Evolutionary conservation across 129 eudicot genomes (phyloP).

Genomic region (Flaveria trinervia): DNA sequence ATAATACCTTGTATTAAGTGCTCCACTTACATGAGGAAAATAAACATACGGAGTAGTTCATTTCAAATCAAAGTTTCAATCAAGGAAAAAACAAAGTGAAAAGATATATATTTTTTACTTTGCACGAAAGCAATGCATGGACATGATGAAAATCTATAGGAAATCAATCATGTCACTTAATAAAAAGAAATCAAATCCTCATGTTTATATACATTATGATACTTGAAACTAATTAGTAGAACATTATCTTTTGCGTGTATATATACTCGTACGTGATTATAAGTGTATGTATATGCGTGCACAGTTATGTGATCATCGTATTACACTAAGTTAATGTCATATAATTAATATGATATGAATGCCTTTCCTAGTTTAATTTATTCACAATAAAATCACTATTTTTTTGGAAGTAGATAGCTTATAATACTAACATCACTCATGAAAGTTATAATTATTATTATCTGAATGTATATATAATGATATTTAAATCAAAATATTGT

Average conservation of each 20-base stretch:
- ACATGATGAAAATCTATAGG: conserved; percentile 32
- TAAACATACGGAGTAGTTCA: conserved; percentile 24
- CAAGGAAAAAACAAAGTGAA: conserved; percentile 9
- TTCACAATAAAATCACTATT: background rate
- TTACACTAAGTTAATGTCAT: too few relatives aligned
- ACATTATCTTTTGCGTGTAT: background rate
- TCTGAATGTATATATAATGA: background rate
- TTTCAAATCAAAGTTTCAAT: conserved; percentile 8
- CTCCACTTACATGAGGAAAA: conserved; percentile 53
- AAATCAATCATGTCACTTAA: conserved; percentile 36
- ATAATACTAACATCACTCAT: background rate
- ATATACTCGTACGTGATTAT: background rate
- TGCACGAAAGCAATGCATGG: conserved; percentile 64
- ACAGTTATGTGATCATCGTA: background rate
- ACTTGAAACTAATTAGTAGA: background rate
- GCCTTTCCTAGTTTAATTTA: background rate
- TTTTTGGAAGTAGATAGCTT: background rate
- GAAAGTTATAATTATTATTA: background rate
- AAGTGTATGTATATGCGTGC: background rate
- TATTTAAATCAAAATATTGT: background rate
- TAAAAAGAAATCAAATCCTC: conserved; percentile 19
- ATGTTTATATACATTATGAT: background rate
- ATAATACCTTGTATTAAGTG: conserved; percentile 45
- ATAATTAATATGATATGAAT: too few relatives aligned
- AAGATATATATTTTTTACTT: conserved; percentile 37